A percentile compares a stretch with the other conserved stretches of the same genome.
Conservation (phyloP, 2,329 filamentous ascomycete genomes). For the Rutstroemia sp. region DNA sequence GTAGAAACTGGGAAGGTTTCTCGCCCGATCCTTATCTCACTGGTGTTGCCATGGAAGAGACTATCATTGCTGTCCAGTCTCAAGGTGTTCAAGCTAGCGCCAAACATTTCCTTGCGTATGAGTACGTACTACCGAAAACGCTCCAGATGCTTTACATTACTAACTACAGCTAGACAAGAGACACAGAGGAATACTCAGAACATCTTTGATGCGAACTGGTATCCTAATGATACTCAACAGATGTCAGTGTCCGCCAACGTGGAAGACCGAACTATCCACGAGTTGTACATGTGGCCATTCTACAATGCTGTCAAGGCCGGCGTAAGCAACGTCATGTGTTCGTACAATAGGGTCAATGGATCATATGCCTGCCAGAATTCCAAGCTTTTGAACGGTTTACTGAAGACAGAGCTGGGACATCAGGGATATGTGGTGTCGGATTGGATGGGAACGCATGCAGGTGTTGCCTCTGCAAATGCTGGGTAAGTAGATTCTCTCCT, state of each 20-base stretch:
- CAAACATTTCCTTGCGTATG: conserved; percentile 40
- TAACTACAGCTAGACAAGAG: conserved; percentile 33
- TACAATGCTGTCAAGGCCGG: conserved; percentile 70
- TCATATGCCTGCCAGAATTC: conserved; percentile 44
- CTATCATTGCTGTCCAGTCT: conserved; percentile 30
- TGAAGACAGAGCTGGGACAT: conserved; percentile 44
- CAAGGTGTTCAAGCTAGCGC: conserved; percentile 31
- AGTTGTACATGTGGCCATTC: conserved; percentile 82
- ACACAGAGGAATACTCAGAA: conserved; percentile 28
- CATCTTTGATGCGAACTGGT: background rate
- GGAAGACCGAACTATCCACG: conserved; percentile 64
- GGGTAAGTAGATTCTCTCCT: conserved; percentile 21
- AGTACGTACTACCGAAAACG: conserved; percentile 20
- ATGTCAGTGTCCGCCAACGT: conserved; percentile 61
- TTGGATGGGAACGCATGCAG: conserved; percentile 55
- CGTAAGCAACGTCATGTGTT: conserved; percentile 67
- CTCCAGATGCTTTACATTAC: too few species aligned
- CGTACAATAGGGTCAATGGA: conserved; percentile 42
- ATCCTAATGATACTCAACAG: conserved; percentile 8
- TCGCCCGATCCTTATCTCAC: conserved; percentile 30
- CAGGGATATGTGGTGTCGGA: conserved; percentile 56
- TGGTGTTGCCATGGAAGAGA: conserved; percentile 28
- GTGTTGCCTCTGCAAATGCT: conserved; percentile 48
- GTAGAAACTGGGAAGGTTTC: conserved; percentile 34
- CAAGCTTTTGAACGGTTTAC: conserved; percentile 39